Percentiles rank a stretch among this genome's conserved stretches.
Conservation (phyloP, 345 rosid species). For the Gossypium longicalyx region DNA sequence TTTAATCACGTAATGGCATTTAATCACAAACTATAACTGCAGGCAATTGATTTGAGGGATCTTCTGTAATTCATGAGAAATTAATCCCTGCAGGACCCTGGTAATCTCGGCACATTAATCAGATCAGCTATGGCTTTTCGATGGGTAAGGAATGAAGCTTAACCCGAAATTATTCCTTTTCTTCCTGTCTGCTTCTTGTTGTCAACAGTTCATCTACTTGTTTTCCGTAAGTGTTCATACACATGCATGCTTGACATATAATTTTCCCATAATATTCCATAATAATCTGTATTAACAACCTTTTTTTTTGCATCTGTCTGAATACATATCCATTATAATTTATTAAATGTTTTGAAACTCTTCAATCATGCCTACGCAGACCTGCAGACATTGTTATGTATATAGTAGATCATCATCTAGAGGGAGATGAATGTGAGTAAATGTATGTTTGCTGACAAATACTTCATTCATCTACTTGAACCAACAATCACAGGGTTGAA, state of each 20-base stretch:
- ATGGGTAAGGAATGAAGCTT: constrained; percentile 55
- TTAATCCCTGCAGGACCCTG: constrained; percentile 71
- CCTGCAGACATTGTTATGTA: not conserved
- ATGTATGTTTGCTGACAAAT: not conserved
- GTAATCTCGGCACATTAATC: constrained; percentile 84
- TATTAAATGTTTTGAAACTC: not conserved
- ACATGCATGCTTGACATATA: not conserved
- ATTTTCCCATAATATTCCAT: not conserved
- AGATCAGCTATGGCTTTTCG: constrained; percentile 87
- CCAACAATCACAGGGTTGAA: not conserved
- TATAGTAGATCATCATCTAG: not conserved
- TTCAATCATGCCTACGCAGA: not conserved
- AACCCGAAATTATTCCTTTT: not conserved
- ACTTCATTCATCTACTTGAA: not conserved
- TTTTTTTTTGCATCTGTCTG: not conserved
- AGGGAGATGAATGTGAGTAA: not conserved
- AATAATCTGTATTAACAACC: not conserved
- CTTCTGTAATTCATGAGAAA: constrained; percentile 20
- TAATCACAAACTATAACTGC: constrained; percentile 12
- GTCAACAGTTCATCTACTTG: not conserved
- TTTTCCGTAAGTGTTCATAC: not conserved
- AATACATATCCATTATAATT: not conserved
- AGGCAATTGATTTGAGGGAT: constrained; percentile 15
- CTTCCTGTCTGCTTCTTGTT: not conserved
- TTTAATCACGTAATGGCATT: not conserved